Base-by-base conservation (phyloP, 2,329 filamentous ascomycete genomes). In the Thermoascus crustaceus region DNA sequence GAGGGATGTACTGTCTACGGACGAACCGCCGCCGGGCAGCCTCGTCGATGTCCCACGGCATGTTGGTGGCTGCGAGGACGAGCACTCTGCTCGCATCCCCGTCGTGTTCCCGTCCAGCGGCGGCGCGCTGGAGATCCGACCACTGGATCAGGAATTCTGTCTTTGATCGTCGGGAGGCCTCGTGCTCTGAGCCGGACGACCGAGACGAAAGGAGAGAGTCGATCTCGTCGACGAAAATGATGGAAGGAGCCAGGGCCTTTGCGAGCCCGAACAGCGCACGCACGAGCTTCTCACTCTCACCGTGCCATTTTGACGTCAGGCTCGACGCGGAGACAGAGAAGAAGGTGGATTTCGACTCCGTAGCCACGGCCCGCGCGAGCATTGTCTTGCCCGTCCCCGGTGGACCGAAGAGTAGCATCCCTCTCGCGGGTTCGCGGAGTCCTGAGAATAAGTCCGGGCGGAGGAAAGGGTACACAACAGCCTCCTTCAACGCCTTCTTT, bases 301-400 rank as follows among this genome's bases (percentile, higher is more conserved):
- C 91, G 7, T 96, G 73, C 60, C 89, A 98, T 62, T 98, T 98
- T 54, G 85, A 93, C 1, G 89, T 96, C 46, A 98, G 66, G 49
- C 85, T 94, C 55, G 86, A 94, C 10, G 91, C 87, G 4, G 87
- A 94, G 37, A 98, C 94, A 9, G 88, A 93, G 64, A 98, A 96
- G 63, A 96, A 98, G 0, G 93, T 94, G 7, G 86, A 94, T 50
- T 80, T 82, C 2, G 85, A 94, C 60, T 98, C 91, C 0, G 91
- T 96, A 1, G 91, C 91, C 1, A 96, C 89, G 6, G 86, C 87
- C 44, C 91, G 77, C 7, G 91, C 91, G 23, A 98, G 69, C 91
- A 98, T 98, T 0, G 91, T 98, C 62, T 98, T 98, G 34, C 91
- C 91, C 0, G 91, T 98, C n/a, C 91, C 91, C 0, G 91, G 91